Evolutionary conservation across 805 yeast genomes (phyloP).

Genomic region (Yarrowia sp.): DNA sequence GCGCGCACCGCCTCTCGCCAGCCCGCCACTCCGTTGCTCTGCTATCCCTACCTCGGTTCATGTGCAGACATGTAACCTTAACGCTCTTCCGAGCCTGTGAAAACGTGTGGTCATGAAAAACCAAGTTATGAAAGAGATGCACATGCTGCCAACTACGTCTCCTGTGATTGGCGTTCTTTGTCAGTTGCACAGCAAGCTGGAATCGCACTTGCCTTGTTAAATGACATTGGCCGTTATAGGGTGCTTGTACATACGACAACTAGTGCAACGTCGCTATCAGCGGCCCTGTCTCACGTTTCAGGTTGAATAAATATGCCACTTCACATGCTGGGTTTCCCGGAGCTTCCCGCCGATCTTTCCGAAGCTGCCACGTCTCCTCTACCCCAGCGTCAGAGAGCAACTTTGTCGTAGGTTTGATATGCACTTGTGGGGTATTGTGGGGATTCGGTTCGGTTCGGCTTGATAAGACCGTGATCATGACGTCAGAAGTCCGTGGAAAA

Average conservation of each 20-base stretch:
- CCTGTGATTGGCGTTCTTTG: too few species aligned
- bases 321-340: constrained; percentile 8
- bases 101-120: constrained; percentile 14
- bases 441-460: constrained; percentile 26
- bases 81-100: constrained; percentile 16
- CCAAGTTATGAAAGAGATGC: not conserved
- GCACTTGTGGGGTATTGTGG: constrained; percentile 25
- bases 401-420: not conserved
- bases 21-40: not conserved
- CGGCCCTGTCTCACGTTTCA: too few species aligned
- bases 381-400: not conserved
- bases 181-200: too few species aligned
- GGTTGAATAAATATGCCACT: too few species aligned
- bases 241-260: too few species aligned
- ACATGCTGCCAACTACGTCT: too few species aligned
- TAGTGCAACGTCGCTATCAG: too few species aligned
- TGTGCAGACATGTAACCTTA: not conserved
- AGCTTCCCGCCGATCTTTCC: constrained; percentile 4
- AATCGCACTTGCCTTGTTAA: too few species aligned
- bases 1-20: not conserved
- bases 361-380: not conserved
- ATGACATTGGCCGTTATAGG: too few species aligned
- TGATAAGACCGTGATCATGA: not conserved
- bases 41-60: constrained; percentile 8
- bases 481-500: not conserved